These are phyloP conservation scores for Daucus carota DNA, from an alignment of 129 eudicot species.

Conservation along the genomic window DNA sequence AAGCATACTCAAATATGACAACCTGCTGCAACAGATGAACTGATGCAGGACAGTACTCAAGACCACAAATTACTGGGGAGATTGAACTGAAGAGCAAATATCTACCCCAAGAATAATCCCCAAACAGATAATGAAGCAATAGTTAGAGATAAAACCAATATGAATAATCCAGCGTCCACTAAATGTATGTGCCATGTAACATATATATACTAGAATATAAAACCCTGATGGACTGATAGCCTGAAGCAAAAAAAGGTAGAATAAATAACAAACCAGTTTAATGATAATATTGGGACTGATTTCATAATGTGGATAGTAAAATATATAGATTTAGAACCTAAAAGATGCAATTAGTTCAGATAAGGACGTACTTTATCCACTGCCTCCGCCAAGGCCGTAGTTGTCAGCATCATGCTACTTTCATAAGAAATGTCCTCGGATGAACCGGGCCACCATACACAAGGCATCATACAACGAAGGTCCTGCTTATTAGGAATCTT, in stretches of 20 bases:
- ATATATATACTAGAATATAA: not conserved
- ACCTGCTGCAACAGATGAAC: not conserved
- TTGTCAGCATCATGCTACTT: constrained; percentile 83
- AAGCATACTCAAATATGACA: not conserved
- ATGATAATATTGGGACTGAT: not conserved
- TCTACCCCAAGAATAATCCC: not conserved
- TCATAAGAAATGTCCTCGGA: constrained; percentile 76
- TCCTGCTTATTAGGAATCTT: constrained; percentile 86
- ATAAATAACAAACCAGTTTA: not conserved
- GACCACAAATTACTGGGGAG: not conserved
- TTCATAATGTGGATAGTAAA: not conserved
- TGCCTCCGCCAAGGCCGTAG: constrained; percentile 73
- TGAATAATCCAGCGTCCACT: not conserved
- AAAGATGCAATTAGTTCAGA: not conserved
- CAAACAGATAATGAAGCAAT: not conserved
- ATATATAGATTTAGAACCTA: not conserved
- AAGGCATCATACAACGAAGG: constrained; percentile 81
- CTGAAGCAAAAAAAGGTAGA: not conserved
- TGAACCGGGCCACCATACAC: constrained; percentile 99
- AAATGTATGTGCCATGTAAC: not conserved
- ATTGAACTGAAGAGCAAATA: not conserved
- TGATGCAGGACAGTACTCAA: not conserved
- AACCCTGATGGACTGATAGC: not conserved
- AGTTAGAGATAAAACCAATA: not conserved
- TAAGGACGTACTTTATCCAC: constrained; percentile 49